Evolutionary conservation across 805 yeast genomes (phyloP).

Genomic region (Isabelozyma gotoi): DNA sequence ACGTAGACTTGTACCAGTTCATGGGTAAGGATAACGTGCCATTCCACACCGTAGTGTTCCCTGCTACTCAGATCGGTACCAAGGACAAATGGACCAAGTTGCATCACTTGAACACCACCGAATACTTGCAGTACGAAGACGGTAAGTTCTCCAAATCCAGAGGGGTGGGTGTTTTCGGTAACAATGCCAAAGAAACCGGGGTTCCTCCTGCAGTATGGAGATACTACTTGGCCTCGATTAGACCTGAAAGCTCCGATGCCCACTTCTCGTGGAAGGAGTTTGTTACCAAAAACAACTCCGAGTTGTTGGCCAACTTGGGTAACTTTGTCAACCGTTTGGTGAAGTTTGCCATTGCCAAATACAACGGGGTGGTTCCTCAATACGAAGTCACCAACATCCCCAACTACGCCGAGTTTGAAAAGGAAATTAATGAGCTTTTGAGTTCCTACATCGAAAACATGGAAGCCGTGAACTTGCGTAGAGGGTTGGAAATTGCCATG

Average conservation of each 20-base stretch:
- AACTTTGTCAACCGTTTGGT: slow-evolving; percentile 93
- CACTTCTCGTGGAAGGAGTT: slow-evolving; percentile 98
- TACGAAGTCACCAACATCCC: slow-evolving; percentile 50
- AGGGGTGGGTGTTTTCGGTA: slow-evolving; percentile 97
- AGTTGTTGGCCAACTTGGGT: slow-evolving; percentile 92
- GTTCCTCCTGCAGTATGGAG: slow-evolving; percentile 94
- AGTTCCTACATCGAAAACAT: slow-evolving; percentile 62
- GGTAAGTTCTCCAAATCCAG: slow-evolving; percentile 99
- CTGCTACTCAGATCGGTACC: slow-evolving; percentile 88
- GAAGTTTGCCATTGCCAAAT: slow-evolving; percentile 86
- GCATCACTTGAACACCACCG: slow-evolving; percentile 91
- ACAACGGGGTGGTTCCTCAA: slow-evolving; percentile 83
- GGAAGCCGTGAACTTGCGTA: slow-evolving; percentile 80
- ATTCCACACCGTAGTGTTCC: slow-evolving; percentile 98
- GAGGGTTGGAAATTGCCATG: slow-evolving; percentile 92
- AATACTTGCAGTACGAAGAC: slow-evolving; percentile 94
- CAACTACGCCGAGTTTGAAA: slow-evolving; percentile 43
- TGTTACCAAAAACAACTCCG: slow-evolving; percentile 90
- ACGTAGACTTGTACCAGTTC: slow-evolving; percentile 88
- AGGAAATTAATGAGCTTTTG: slow-evolving; percentile 65
- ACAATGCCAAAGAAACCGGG: slow-evolving; percentile 93
- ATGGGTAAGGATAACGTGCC: slow-evolving; percentile 99
- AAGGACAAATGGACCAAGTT: slow-evolving; percentile 85
- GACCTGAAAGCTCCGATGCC: slow-evolving; percentile 96
- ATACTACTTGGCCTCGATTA: slow-evolving; percentile 84